Conservation (phyloP, 1,284 basidiomycete genomes). For the Apiotrichum brassicae region DNA sequence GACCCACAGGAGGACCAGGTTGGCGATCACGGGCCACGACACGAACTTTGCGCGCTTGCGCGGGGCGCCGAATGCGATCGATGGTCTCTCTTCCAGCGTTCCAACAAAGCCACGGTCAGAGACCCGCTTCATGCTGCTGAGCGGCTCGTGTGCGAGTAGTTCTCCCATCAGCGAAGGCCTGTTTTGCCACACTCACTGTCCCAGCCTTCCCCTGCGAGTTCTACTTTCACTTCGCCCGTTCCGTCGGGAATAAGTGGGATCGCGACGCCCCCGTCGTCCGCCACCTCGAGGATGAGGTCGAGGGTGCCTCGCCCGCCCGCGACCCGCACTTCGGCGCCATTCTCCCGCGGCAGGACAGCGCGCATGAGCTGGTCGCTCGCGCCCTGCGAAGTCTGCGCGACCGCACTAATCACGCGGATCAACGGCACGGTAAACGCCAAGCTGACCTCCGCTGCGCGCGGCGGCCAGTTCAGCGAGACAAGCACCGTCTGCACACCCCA, state of each 20-base stretch:
- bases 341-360: not conserved
- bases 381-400: conserved; percentile 8
- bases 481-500: conserved; percentile 23
- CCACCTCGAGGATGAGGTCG: conserved; percentile 26
- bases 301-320: conserved; percentile 13
- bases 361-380: conserved; percentile 2
- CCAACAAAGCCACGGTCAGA: conserved; percentile 8
- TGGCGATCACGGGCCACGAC: conserved; percentile 25
- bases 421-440: conserved; percentile 7
- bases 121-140: conserved; percentile 11
- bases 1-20: conserved; percentile 33
- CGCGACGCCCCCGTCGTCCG: conserved; percentile 14
- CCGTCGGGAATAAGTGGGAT: conserved; percentile 19
- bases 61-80: conserved; percentile 4
- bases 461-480: conserved; percentile 22
- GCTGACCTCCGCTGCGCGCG: conserved; percentile 18
- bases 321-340: conserved; percentile 7
- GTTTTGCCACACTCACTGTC: conserved; percentile 30
- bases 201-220: conserved; percentile 28
- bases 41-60: conserved; percentile 8
- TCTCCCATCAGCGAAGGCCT: no score
- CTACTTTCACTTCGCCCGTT: conserved; percentile 19
- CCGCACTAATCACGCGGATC: conserved; percentile 19
- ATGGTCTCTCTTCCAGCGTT: conserved; percentile 2
- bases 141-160: conserved; percentile 6